Conservation (phyloP, 441 rosid species). For the Corymbia citriodora region DNA sequence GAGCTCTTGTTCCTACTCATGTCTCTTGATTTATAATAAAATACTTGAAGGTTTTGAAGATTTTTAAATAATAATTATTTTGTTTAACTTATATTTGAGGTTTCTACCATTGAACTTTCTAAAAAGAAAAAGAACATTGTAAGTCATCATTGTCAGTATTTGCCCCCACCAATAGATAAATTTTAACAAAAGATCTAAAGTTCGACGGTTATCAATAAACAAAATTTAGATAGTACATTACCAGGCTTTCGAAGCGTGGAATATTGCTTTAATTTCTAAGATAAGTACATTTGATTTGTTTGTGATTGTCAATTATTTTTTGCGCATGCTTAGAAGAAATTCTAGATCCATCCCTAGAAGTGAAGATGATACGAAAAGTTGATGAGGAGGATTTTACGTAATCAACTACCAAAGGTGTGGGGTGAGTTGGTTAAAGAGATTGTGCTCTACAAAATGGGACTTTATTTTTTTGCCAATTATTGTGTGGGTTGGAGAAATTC, state of each 20-base stretch:
- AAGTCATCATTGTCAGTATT: background rate
- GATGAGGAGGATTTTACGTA: background rate
- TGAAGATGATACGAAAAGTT: background rate
- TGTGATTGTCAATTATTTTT: background rate
- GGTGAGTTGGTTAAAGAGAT: background rate
- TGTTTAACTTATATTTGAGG: too few species aligned
- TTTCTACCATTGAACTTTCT: background rate
- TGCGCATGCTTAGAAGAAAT: background rate
- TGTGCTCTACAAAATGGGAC: background rate
- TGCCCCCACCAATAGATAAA: background rate
- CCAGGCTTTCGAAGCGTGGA: background rate
- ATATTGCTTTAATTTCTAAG: background rate
- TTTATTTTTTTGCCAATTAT: background rate
- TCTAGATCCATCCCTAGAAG: background rate
- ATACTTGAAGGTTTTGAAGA: too few species aligned
- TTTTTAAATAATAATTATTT: too few species aligned
- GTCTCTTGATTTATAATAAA: background rate
- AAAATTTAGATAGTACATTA: background rate
- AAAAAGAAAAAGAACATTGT: background rate
- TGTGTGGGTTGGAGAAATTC: background rate
- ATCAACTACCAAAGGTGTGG: background rate
- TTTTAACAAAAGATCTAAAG: background rate
- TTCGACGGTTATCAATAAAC: background rate
- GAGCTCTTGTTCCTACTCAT: background rate
- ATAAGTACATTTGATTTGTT: background rate